Evolutionary conservation across 768 basidiomycete species (phyloP).

Genomic region (Gloeophyllum trabeum): DNA sequence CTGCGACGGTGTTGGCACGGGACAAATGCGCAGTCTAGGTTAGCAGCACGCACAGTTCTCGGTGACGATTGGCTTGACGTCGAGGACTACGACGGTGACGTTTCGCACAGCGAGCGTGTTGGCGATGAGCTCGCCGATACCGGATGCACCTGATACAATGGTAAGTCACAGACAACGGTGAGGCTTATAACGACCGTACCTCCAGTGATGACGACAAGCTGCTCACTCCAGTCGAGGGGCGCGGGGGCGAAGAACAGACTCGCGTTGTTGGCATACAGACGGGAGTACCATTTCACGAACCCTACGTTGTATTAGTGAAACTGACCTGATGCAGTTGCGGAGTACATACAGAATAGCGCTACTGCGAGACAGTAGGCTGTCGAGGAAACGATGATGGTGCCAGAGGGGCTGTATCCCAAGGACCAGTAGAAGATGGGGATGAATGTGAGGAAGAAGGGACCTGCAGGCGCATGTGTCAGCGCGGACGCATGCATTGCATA

Average conservation of each 20-base stretch:
- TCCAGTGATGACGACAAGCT: conserved; percentile 87
- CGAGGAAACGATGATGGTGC: conserved; percentile 42
- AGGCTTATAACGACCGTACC: conserved; percentile 33
- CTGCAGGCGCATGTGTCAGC: conserved; percentile 22
- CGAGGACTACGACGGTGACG: conserved; percentile 78
- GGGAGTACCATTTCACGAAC: conserved; percentile 59
- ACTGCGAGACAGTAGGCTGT: conserved; percentile 46
- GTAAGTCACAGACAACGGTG: conserved; percentile 1
- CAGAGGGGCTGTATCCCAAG: conserved; percentile 41
- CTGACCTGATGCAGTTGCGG: background rate
- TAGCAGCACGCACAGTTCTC: conserved; percentile 53
- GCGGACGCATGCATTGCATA: background rate
- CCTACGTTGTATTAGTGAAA: conserved; percentile 21
- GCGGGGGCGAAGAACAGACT: conserved; percentile 48
- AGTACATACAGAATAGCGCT: conserved; percentile 54
- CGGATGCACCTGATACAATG: conserved; percentile 57
- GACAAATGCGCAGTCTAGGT: background rate
- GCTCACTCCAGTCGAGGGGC: conserved; percentile 74
- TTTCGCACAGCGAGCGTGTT: conserved; percentile 78
- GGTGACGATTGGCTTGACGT: conserved; percentile 65
- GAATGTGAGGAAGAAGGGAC: conserved; percentile 78
- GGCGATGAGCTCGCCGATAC: conserved; percentile 80
- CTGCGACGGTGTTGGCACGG: conserved; percentile 22
- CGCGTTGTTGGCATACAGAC: conserved; percentile 65
- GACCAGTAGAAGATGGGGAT: conserved; percentile 72